phyloP scores from a whole-genome alignment of 2,329 filamentous ascomycete species.

The Epichloe sibirici region DNA sequence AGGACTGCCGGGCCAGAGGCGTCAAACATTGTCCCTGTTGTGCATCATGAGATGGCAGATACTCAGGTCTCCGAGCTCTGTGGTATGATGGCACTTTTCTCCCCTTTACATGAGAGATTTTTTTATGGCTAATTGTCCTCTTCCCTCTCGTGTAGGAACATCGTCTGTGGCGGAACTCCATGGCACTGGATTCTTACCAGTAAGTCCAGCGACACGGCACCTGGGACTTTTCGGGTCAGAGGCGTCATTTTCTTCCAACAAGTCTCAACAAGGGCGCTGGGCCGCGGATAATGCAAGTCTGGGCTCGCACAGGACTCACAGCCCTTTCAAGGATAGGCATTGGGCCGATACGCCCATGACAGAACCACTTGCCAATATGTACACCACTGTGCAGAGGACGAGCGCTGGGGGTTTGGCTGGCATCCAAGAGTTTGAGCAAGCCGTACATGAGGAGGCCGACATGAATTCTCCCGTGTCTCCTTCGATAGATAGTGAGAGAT shows the following conservation, averaged over 20 bases:
- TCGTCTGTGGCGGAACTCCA: slow-evolving; percentile 33
- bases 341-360: neutral
- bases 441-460: slow-evolving; percentile 1
- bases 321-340: neutral
- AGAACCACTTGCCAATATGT: neutral
- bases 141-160: slow-evolving; percentile 22
- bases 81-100: slow-evolving; percentile 21
- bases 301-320: neutral
- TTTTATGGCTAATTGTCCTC: neutral
- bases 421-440: slow-evolving; percentile 1
- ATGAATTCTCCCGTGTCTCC: slow-evolving; percentile 4
- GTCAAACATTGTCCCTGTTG: neutral
- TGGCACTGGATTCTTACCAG: slow-evolving; percentile 18
- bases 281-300: neutral
- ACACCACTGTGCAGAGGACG: neutral
- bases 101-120: neutral
- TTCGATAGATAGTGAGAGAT: neutral
- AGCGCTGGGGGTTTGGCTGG: neutral
- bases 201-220: slow-evolving; percentile 1
- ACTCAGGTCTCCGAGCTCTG: slow-evolving; percentile 34
- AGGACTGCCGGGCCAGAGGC: neutral
- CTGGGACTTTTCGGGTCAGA: neutral
- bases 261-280: neutral
- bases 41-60: slow-evolving; percentile 28
- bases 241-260: neutral